Percentiles rank a stretch among this genome's conserved stretches.
Evolutionary conservation across 495 filamentous ascomycete genomes (phyloP).

Genomic region (Penicillium ochrochloron): DNA sequence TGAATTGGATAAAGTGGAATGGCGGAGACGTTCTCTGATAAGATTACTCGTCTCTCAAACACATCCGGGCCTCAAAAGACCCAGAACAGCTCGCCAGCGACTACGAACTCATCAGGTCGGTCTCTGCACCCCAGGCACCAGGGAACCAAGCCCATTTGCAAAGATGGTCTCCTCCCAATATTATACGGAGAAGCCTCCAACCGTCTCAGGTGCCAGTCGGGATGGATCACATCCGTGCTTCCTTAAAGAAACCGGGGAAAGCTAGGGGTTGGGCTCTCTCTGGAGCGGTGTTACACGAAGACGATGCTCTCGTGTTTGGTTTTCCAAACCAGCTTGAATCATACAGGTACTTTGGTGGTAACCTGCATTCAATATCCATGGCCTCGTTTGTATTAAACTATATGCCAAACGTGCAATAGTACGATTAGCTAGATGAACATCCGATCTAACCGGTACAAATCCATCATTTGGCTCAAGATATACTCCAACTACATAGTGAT

Average conservation of each 20-base stretch:
- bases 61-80: background rate
- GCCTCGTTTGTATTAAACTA: background rate
- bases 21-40: background rate
- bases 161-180: background rate
- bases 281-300: background rate
- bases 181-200: background rate
- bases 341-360: background rate
- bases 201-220: background rate
- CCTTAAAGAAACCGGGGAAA: background rate
- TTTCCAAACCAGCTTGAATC: background rate
- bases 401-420: background rate
- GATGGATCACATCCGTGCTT: background rate
- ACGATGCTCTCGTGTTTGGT: background rate
- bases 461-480: background rate
- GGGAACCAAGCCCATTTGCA: background rate
- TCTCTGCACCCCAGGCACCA: background rate
- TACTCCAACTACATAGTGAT: background rate
- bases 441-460: background rate
- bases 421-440: background rate
- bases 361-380: background rate
- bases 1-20: background rate
- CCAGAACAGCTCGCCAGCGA: background rate
- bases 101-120: background rate
- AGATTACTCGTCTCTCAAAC: background rate
- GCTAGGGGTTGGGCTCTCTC: background rate